A percentile compares a stretch with the other conserved stretches of the same genome.
These are phyloP conservation scores for Iris macrosiphon DNA, from an alignment of 106 monocot genomes.

Conservation along the genomic window DNA sequence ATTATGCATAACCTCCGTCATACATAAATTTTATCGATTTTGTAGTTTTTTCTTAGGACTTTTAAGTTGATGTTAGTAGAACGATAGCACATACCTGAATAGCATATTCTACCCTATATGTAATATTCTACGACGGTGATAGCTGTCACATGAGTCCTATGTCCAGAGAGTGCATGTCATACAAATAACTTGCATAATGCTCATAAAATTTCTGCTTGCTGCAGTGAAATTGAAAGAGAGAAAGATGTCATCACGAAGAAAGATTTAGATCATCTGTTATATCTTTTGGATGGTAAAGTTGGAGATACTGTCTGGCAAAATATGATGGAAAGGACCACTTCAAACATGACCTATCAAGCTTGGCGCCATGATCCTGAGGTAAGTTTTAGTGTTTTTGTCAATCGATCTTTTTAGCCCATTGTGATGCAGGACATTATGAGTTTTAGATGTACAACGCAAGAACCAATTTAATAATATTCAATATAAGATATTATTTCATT, in stretches of 20 bases:
- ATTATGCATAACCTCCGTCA: no score
- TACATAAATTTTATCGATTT: no score
- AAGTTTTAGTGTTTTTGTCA: background rate
- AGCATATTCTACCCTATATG: no score
- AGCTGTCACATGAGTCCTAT: no score
- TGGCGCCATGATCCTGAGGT: slow-evolving; percentile 82
- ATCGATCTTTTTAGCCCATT: background rate
- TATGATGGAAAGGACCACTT: slow-evolving; percentile 60
- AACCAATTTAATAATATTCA: no score
- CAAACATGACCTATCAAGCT: slow-evolving; percentile 75
- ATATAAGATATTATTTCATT: no score
- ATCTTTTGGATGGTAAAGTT: slow-evolving; percentile 46
- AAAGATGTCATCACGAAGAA: slow-evolving; percentile 45
- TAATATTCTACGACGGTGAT: no score
- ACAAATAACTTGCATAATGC: no score
- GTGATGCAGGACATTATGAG: no score
- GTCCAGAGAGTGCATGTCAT: no score
- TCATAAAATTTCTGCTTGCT: background rate
- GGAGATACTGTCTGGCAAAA: slow-evolving; percentile 54
- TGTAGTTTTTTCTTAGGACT: no score
- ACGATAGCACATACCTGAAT: background rate
- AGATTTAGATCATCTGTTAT: slow-evolving; percentile 53
- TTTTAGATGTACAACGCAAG: no score
- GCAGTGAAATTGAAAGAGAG: slow-evolving; percentile 22
- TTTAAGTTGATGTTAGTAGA: background rate